A percentile compares a stretch with the other conserved stretches of the same genome.
Conservation (phyloP, 2,329 filamentous ascomycete genomes). For the Raffaelea arxii region DNA sequence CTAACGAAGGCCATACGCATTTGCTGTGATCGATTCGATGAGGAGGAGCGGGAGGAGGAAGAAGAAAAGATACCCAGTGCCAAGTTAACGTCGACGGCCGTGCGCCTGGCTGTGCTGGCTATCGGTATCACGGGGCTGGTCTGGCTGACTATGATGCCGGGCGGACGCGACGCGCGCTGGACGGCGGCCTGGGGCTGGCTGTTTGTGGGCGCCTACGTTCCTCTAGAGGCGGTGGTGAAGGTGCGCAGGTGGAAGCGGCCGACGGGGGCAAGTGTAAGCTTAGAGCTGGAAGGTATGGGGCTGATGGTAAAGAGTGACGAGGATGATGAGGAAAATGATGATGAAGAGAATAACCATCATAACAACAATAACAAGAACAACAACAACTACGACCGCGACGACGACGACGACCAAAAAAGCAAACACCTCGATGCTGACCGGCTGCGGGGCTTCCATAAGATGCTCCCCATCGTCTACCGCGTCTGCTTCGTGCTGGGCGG, state of each 20-base stretch:
- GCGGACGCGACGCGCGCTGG: constrained; percentile 4
- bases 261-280: constrained; percentile 2
- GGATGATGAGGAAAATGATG: neutral
- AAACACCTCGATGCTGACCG: too few species aligned
- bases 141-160: neutral
- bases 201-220: constrained; percentile 1
- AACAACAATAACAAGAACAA: neutral
- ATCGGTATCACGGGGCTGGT: neutral
- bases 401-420: neutral
- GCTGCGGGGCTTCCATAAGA: too few species aligned
- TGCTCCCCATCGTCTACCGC: too few species aligned
- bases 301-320: neutral
- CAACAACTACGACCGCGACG: neutral
- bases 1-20: constrained; percentile 1
- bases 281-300: constrained; percentile 4
- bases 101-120: constrained; percentile 1
- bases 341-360: neutral
- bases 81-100: neutral
- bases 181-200: constrained; percentile 6
- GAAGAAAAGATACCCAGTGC: neutral
- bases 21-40: neutral
- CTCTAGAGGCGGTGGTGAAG: neutral
- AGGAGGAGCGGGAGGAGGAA: neutral
- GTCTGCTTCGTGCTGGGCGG: neutral
- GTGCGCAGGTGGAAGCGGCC: neutral